Evolutionary conservation across 176 grass and related monocot genomes (phyloP).

Genomic region (Rhynchospora tenuis): DNA sequence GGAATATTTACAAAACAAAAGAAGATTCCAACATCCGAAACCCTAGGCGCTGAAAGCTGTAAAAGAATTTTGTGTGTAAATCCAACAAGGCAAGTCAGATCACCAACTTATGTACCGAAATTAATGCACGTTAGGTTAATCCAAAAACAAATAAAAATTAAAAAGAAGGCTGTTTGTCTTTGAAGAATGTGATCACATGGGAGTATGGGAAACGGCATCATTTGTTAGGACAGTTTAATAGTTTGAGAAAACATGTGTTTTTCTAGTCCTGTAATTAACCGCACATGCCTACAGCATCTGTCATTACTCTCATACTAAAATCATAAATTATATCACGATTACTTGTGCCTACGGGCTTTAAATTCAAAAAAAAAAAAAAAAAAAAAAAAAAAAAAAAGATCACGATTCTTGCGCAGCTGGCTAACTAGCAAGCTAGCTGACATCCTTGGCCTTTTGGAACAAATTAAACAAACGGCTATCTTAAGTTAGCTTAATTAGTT

Average conservation of each 20-base stretch:
- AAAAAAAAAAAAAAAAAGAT: too few species aligned
- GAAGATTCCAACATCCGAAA: constrained; percentile 5
- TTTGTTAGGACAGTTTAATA: neutral
- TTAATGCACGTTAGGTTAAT: constrained; percentile 1
- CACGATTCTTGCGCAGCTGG: neutral
- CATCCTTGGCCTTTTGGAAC: too few species aligned
- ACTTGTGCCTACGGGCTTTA: too few species aligned
- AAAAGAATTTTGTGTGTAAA: neutral
- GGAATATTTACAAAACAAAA: neutral
- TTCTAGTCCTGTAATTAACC: neutral
- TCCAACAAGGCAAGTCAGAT: neutral
- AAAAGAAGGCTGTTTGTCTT: constrained; percentile 10
- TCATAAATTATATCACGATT: neutral
- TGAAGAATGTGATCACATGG: constrained; percentile 30
- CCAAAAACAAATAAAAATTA: neutral
- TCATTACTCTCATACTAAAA: neutral
- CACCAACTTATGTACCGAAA: neutral
- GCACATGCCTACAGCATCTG: neutral
- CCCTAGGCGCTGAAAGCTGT: neutral
- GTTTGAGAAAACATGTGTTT: neutral
- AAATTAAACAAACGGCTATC: too few species aligned
- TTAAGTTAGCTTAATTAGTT: too few species aligned
- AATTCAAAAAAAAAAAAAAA: too few species aligned
- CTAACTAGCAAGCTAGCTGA: too few species aligned
- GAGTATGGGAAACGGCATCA: neutral